Evolutionary conservation across 345 rosid genomes (phyloP), one percentile per base, ranked within the genome.

Genomic region (Heritiera littoralis): DNA sequence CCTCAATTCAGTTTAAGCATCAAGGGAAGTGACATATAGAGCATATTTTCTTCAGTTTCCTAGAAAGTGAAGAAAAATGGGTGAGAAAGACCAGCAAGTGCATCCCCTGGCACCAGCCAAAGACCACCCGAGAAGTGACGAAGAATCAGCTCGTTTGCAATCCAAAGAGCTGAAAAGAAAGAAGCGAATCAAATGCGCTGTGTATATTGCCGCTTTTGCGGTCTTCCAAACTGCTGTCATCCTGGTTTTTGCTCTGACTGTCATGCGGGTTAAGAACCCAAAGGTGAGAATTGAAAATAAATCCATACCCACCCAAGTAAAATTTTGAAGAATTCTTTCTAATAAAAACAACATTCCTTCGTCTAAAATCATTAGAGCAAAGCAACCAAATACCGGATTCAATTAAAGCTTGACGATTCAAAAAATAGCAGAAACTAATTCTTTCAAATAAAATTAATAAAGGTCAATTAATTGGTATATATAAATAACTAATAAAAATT

Each of bases 191-290:
- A 70, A 70, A 70, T 23, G 2, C 0, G 74, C 20, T 5, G 58
- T 48, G 18, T 70, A 48, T 23, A 23, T 70, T 23, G 58, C 74
- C 0, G 74, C 74, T 48, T 70, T 70, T 48, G 74, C 41, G 7
- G 74, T 70, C 9, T 70, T 70, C 74, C 74, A 70, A 48, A 70
- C 74, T 28, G 35, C 9, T 23, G 5, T 70, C 58, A 70, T 70
- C 74, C 74, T 70, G 40, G 58, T 23, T n/a, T 70, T 70, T 48
- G 74, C 74, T 1, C 58, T 70, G 1, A 70, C 58, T 2, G 55
- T 70, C 58, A 70, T 70, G 74, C 38, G 74, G 17, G 35, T 48
- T 23, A 70, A 48, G 74, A 70, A 46, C 72, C 72, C 72, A 8
- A 67, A 67, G 51, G 72, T 41, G n/a, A 67, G 72, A 9, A 18